Conservation (phyloP, 2,329 filamentous ascomycete species). For the Phaeosphaeriaceae sp. region DNA sequence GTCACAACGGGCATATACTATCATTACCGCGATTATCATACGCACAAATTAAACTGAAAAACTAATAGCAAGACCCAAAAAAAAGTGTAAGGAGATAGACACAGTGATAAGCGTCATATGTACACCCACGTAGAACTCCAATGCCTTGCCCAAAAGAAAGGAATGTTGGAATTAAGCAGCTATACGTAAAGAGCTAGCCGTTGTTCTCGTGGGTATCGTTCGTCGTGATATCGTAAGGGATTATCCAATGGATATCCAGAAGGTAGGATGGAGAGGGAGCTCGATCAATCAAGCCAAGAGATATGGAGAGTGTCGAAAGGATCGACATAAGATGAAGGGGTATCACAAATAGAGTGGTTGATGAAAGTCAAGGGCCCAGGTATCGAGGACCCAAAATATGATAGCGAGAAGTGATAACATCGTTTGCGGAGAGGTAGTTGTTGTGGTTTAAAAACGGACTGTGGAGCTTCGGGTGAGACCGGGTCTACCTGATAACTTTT, state of each 20-base stretch:
- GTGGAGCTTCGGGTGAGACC: constrained; percentile 40
- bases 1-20: background rate
- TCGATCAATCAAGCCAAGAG: constrained; percentile 10
- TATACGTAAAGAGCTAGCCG: constrained; percentile 32
- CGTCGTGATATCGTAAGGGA: constrained; percentile 44
- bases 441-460: constrained; percentile 38
- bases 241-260: constrained; percentile 26
- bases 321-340: constrained; percentile 18
- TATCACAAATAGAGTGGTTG: constrained; percentile 24
- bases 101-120: constrained; percentile 18
- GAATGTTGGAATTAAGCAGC: constrained; percentile 29
- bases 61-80: background rate
- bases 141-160: constrained; percentile 24
- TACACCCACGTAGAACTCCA: constrained; percentile 22
- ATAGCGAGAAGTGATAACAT: constrained; percentile 1
- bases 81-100: constrained; percentile 6
- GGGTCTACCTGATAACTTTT: constrained; percentile 38
- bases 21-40: constrained; percentile 21
- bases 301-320: constrained; percentile 14
- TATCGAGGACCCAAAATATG: constrained; percentile 9
- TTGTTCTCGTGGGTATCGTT: constrained; percentile 47
- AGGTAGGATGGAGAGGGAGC: constrained; percentile 17
- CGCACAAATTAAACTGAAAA: constrained; percentile 9
- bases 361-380: constrained; percentile 14
- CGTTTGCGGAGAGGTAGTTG: background rate